Evolutionary conservation across 768 basidiomycete genomes (phyloP), one percentile per base, ranked within the genome.

Genomic region (Leccinum sublutescens): DNA sequence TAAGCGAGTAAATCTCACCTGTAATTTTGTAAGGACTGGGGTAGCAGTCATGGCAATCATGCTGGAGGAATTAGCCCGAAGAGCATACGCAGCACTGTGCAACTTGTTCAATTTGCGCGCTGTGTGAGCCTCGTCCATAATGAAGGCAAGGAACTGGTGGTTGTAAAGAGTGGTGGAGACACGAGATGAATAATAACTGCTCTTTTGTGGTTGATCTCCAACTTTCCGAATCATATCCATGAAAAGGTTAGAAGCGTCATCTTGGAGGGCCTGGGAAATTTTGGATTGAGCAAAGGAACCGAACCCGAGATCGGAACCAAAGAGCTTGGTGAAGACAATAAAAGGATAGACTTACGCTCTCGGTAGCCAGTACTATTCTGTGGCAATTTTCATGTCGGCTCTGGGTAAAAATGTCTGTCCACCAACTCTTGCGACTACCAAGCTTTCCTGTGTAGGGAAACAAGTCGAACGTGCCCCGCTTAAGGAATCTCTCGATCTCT

Each of bases 51-150:
- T 62, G 3, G 43, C n/a, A 2, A 62, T 8, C 2, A 60, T 43
- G 0, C 1, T 3, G 0, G 5, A 0, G 0, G 34, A 40, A 1
- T 4, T n/a, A 0, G 7, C 1, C 1, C 29, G 10, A 2, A 59
- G 45, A 1, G n/a, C 19, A 11, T 10, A 21, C 0, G 3, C 11
- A 1, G 58, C 52, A 0, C 17, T 40, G 15, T 56, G 56, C 2
- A 56, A 1, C 5, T 50, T 52, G n/a, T 62, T 62, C 9, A 53
- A 33, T 3, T 62, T 62, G 36, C 61, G 31, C 5, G 55, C 52
- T 0, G 5, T 1, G 5, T 62, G 62, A 2, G 62, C 62, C 11
- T 60, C 52, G 3, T 62, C 62, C 23, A 62, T 21, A 5, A 62
- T 21, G 0, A 45, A 4, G 15, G 12, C 5, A 11, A 56, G 21